These are phyloP conservation scores for Apocynum venetum DNA, from an alignment of 257 asterid species.

Conservation along the genomic window DNA sequence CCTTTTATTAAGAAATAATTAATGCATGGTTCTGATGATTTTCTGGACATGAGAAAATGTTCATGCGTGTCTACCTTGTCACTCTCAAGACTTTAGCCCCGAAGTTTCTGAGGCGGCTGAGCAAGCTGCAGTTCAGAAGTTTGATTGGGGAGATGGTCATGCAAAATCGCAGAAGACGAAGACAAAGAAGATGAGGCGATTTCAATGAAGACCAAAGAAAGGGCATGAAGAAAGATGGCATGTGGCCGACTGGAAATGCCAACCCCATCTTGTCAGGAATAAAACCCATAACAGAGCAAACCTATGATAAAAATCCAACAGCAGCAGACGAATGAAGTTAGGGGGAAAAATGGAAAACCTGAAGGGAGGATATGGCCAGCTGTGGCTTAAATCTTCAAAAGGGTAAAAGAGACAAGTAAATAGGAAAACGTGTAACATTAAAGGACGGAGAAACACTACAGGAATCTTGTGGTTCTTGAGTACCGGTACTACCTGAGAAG, in stretches of 20 bases:
- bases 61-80: too few species aligned
- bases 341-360: neutral
- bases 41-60: too few species aligned
- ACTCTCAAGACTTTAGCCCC: neutral
- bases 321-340: neutral
- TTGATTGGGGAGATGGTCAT: neutral
- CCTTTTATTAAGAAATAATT: too few species aligned
- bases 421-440: too few species aligned
- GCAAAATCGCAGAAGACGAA: neutral
- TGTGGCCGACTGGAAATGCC: neutral
- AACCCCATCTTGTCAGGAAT: conserved; percentile 7
- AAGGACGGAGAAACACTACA: too few species aligned
- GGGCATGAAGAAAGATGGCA: neutral
- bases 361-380: neutral
- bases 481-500: neutral
- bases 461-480: neutral
- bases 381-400: neutral
- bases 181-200: neutral
- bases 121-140: neutral
- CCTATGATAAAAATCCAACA: neutral
- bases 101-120: neutral
- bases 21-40: too few species aligned
- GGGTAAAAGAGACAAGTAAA: neutral
- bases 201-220: neutral
- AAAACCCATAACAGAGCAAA: neutral